Evolutionary conservation across 2,329 filamentous ascomycete genomes (phyloP).

Genomic region (Neoarthrinium moseri): DNA sequence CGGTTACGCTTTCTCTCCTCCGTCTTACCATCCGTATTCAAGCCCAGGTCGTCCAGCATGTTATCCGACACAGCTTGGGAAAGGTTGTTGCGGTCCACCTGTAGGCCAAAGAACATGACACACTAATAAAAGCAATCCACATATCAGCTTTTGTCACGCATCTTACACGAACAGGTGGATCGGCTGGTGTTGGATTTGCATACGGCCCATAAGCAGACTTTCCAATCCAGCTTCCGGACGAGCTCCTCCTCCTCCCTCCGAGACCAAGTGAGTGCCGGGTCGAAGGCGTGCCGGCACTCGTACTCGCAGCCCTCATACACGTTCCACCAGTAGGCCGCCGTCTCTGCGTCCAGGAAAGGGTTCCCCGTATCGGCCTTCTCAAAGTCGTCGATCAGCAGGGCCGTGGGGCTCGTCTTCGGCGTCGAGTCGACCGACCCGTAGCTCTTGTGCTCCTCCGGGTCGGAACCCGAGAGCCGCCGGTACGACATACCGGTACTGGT

Average conservation of each 20-base stretch:
- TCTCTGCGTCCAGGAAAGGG: conserved; percentile 26
- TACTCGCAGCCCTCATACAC: conserved; percentile 39
- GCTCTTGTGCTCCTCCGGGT: conserved; percentile 9
- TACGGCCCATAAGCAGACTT: conserved; percentile 39
- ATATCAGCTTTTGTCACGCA: conserved; percentile 3
- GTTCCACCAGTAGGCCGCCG: conserved; percentile 29
- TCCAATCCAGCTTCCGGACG: conserved; percentile 44
- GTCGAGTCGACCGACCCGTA: conserved; percentile 3
- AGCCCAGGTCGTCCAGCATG: conserved; percentile 50
- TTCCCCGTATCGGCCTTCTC: conserved; percentile 16
- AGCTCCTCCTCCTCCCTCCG: conserved; percentile 50
- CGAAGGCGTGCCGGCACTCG: conserved; percentile 55
- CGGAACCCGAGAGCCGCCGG: conserved; percentile 1
- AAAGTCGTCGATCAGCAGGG: conserved; percentile 1
- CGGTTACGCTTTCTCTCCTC: too few relatives aligned
- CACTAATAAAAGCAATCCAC: too few relatives aligned
- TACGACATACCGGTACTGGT: conserved; percentile 3
- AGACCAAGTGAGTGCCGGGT: conserved; percentile 52
- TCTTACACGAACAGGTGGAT: conserved; percentile 2
- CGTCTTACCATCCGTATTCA: conserved; percentile 40
- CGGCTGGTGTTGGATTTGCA: too few relatives aligned
- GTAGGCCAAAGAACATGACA: conserved; percentile 61
- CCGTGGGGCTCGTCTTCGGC: neutral
- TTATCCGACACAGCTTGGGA: conserved; percentile 59
- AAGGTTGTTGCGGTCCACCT: conserved; percentile 61